phyloP scores from a whole-genome alignment of 805 yeast species.

The Nakazawaea holstii region DNA sequence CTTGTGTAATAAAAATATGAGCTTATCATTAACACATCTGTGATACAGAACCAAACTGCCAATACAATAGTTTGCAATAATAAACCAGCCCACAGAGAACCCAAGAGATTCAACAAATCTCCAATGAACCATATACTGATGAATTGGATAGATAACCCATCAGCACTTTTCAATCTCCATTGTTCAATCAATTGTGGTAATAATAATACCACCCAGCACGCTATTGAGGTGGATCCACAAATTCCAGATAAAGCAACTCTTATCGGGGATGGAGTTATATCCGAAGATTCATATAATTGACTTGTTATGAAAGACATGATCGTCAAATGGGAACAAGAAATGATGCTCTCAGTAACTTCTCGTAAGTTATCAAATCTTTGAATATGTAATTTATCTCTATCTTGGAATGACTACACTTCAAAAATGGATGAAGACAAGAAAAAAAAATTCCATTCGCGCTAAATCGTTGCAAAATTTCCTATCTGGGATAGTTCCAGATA shows the following conservation, averaged over 20 bases:
- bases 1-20: slow-evolving; percentile 55
- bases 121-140: slow-evolving; percentile 68
- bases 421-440: no score
- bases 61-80: slow-evolving; percentile 65
- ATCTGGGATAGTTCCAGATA: not conserved
- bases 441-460: not conserved
- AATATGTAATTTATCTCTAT: not conserved
- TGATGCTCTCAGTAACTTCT: no score
- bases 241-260: slow-evolving; percentile 51
- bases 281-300: no score
- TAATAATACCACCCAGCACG: slow-evolving; percentile 75
- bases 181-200: slow-evolving; percentile 78
- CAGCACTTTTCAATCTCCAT: slow-evolving; percentile 71
- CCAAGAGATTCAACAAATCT: slow-evolving; percentile 61
- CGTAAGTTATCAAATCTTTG: no score
- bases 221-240: slow-evolving; percentile 65
- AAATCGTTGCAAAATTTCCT: not conserved
- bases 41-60: slow-evolving; percentile 73
- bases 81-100: slow-evolving; percentile 65
- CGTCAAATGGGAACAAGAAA: no score
- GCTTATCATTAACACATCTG: slow-evolving; percentile 54
- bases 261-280: slow-evolving; percentile 20
- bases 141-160: slow-evolving; percentile 69
- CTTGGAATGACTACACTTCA: not conserved
- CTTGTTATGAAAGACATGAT: no score